Base-by-base conservation (phyloP, 148 eudicot genomes). In the Heliosperma pusillum region DNA sequence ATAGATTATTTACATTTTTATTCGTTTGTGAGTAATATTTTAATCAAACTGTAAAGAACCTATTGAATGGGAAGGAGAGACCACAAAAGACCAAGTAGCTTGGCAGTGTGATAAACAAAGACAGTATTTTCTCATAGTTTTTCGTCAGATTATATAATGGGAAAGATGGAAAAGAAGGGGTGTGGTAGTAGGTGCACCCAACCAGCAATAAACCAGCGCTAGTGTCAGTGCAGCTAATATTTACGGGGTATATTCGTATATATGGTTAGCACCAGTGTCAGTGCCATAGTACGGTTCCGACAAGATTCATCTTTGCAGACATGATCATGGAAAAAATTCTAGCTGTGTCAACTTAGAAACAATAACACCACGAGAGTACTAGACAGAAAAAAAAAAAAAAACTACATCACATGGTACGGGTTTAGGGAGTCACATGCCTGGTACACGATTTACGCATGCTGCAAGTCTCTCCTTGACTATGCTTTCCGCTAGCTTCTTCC, bases 371-470 rank as follows among this genome's bases (percentile, higher is more conserved):
- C 42, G 19, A 66, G 52, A 19, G 21, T 10, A 66, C 26, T 22
- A 66, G 69, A 30, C 69, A 65, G 45, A 36, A 11, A 40, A 45
- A 15, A 58, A n/a, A 22, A 45, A 15, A 58, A n/a, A 22, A 17
- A 22, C 15, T 21, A 26, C 26, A 47, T 24, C 15, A 24, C 29
- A 40, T 70, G 53, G 53, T 17, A 70, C 10, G 61, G 44, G 72
- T 53, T 45, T 21, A 40, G n/a, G 50, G 4, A 69, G 29, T 22
- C 52, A 82, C 85, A 33, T 77, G 79, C 98, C 98, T 89, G 98
- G 98, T n/a, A 93, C 97, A 76, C 91, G 81, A 72, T 93, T 93
- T 8, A 93, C 98, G 80, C 99, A 95, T 55, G 98, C 98, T 70
- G 99, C 97, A 77, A 95, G 99, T 74, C 88, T 93, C 76, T 80